Evolutionary conservation across 2,329 filamentous ascomycete species (phyloP), one percentile per base, ranked within the genome.

Genomic region (Monascus ruber): DNA sequence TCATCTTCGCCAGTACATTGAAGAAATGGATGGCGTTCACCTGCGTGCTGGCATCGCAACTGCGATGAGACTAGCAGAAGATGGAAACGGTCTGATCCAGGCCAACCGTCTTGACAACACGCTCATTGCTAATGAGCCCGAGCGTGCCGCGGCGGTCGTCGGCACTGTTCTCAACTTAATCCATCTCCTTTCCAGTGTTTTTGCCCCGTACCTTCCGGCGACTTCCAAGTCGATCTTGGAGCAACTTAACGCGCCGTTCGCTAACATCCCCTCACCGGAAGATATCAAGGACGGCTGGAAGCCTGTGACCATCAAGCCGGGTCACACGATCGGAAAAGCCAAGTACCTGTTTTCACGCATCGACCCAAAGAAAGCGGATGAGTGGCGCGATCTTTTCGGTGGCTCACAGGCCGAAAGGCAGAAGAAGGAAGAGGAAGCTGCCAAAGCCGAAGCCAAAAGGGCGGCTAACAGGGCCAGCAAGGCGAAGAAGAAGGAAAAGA

Each of bases 151-250:
- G 7, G 73, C 75, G 5, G 75, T 80, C 17, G 74, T 94, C 39
- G 83, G 85, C 40, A 70, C 87, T n/a, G 85, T 82, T 1, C 70
- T 94, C 43, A 93, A 93, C 65, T 76, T 88, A 47, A 79, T 89
- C 39, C 79, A 89, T 55, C 78, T 95, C 27, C 73, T 94, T 35
- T 84, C 87, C 24, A 80, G 77, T 39, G 67, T 94, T 33, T 75
- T 88, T 41, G 77, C 79, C 38, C 88, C 88, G 0, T 95, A 89
- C 65, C 85, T 95, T 72, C 87, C 86, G 32, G 73, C 74, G n/a
- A 88, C 83, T 6, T 72, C 83, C 3, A 73, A 73, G 43, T 77
- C 77, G 27, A 94, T 95, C 50, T 76, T 85, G 47, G 64, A 75
- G 46, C 89, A 95, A 66, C 74, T 96, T 26, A 76, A 81, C 42